Evolutionary conservation across 495 filamentous ascomycete genomes (phyloP).

Genomic region (Patellaria atrata): DNA sequence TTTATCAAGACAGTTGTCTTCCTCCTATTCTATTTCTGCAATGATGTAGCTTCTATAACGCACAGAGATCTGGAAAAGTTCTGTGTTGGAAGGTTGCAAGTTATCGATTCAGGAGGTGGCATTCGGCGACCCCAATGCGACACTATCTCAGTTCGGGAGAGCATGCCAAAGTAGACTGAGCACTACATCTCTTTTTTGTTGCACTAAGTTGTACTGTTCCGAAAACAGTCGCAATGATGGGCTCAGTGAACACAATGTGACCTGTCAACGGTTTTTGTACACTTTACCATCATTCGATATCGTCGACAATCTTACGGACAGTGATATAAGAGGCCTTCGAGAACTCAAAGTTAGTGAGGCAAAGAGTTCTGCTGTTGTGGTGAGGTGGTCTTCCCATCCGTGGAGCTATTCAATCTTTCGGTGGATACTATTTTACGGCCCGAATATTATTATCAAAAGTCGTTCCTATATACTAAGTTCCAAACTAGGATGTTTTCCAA

Average conservation of each 20-base stretch:
- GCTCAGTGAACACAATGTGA: slow-evolving; percentile 3
- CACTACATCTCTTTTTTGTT: slow-evolving; percentile 6
- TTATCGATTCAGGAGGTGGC: slow-evolving; percentile 6
- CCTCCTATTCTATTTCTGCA: not conserved
- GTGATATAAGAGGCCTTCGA: slow-evolving; percentile 1
- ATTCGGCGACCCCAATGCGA: slow-evolving; percentile 5
- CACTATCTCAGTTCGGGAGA: slow-evolving; percentile 2
- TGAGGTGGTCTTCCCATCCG: slow-evolving; percentile 5
- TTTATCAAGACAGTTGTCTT: not conserved
- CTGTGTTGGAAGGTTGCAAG: slow-evolving; percentile 10
- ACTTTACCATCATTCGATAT: slow-evolving; percentile 6
- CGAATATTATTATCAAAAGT: not conserved
- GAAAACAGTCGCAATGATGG: not conserved
- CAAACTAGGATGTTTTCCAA: slow-evolving; percentile 3
- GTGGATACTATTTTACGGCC: slow-evolving; percentile 5
- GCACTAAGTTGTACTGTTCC: slow-evolving; percentile 6
- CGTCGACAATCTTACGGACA: slow-evolving; percentile 2
- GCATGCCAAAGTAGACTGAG: slow-evolving; percentile 5
- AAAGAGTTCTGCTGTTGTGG: not conserved
- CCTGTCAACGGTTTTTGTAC: not conserved
- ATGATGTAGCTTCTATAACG: not conserved
- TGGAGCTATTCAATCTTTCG: slow-evolving; percentile 2
- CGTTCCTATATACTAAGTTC: not conserved
- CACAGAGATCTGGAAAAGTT: not conserved
- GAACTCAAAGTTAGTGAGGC: slow-evolving; percentile 5